These are phyloP conservation scores for Isoetes taiwanensis DNA, from an alignment of 75 land plant genomes.

Conservation along the genomic window DNA sequence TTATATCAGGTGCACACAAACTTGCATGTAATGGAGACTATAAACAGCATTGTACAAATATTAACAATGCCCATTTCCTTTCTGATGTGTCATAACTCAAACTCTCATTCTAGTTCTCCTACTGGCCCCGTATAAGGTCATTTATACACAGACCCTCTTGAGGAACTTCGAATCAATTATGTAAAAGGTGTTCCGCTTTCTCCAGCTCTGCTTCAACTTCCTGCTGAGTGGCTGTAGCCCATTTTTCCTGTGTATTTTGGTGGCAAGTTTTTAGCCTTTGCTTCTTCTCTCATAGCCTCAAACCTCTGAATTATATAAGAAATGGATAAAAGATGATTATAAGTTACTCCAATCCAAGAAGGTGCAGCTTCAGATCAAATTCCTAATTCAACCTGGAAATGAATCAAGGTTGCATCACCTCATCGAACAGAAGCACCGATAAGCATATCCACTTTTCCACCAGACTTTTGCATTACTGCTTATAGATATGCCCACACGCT, in stretches of 20 bases:
- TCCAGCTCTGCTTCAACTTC: slow-evolving; percentile 72
- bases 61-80: too few relatives aligned
- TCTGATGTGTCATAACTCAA: neutral
- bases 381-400: neutral
- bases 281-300: slow-evolving; percentile 80
- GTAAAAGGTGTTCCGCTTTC: slow-evolving; percentile 83
- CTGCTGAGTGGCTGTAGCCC: slow-evolving; percentile 69
- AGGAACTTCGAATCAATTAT: slow-evolving; percentile 82
- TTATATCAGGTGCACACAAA: too few relatives aligned
- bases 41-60: too few relatives aligned
- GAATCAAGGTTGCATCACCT: slow-evolving; percentile 26
- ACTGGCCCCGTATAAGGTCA: slow-evolving; percentile 93
- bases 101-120: slow-evolving; percentile 11
- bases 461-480: slow-evolving; percentile 61
- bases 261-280: slow-evolving; percentile 64
- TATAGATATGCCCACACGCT: slow-evolving; percentile 59
- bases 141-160: slow-evolving; percentile 66
- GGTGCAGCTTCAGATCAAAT: neutral
- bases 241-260: slow-evolving; percentile 89
- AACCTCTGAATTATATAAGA: slow-evolving; percentile 39
- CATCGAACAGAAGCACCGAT: slow-evolving; percentile 85
- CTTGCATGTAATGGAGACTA: too few relatives aligned
- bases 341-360: neutral
- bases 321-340: neutral
- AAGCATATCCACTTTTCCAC: slow-evolving; percentile 62